Percentiles rank a stretch among this genome's conserved stretches.
Conservation (phyloP, 106 monocot genomes). For the Alisma plantagoaquatica region DNA sequence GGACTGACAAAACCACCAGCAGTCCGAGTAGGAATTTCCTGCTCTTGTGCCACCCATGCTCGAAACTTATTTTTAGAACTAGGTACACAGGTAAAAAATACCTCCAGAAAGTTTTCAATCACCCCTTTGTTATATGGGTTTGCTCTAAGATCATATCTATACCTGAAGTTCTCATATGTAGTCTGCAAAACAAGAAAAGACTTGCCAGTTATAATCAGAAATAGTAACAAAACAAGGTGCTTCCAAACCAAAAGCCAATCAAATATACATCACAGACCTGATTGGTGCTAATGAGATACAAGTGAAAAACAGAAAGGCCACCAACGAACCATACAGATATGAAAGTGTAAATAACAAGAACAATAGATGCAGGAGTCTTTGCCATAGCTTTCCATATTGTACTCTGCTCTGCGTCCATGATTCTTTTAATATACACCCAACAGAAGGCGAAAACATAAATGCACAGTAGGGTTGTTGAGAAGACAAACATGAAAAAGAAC, state of each 20-base stretch:
- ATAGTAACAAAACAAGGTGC: background rate
- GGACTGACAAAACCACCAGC: slow-evolving; percentile 62
- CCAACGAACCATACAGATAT: slow-evolving; percentile 88
- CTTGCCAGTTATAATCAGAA: background rate
- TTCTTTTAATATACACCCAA: slow-evolving; percentile 72
- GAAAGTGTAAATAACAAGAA: slow-evolving; percentile 75
- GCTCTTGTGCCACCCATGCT: slow-evolving; percentile 26
- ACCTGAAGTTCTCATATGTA: slow-evolving; percentile 95
- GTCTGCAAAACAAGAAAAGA: slow-evolving; percentile 38
- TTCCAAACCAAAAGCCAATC: background rate
- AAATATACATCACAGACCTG: slow-evolving; percentile 38
- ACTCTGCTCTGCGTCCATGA: slow-evolving; percentile 52
- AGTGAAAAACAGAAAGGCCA: slow-evolving; percentile 83
- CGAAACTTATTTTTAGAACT: slow-evolving; percentile 78
- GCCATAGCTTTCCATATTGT: slow-evolving; percentile 71
- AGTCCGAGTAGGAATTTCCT: slow-evolving; percentile 6
- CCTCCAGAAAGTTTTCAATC: slow-evolving; percentile 62
- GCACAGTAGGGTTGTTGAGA: slow-evolving; percentile 82
- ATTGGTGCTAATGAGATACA: slow-evolving; percentile 87
- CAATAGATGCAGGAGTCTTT: slow-evolving; percentile 86
- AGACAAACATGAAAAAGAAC: slow-evolving; percentile 98
- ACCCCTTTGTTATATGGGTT: slow-evolving; percentile 80
- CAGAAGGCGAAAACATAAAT: slow-evolving; percentile 77
- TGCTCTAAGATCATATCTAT: slow-evolving; percentile 66
- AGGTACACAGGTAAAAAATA: slow-evolving; percentile 58